Evolutionary conservation across 768 basidiomycete genomes (phyloP).

Genomic region (Lactarius hengduanensis): DNA sequence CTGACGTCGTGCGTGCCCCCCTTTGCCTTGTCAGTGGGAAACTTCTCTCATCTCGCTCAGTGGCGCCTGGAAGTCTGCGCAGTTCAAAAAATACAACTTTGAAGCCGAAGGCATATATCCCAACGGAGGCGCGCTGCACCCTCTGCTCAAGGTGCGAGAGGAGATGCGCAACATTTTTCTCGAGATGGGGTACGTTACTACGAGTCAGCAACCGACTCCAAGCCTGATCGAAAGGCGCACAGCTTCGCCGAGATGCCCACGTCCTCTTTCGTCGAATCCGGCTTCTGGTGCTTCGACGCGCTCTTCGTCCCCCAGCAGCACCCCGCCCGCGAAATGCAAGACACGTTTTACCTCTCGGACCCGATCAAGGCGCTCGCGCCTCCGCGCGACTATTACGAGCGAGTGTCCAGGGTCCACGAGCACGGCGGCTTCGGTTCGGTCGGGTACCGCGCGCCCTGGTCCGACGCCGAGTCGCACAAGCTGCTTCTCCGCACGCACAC

Average conservation of each 20-base stretch:
- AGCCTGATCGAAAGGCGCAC: background rate
- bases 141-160: constrained; percentile 94
- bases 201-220: constrained; percentile 30
- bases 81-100: constrained; percentile 98
- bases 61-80: constrained; percentile 89
- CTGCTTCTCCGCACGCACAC: constrained; percentile 96
- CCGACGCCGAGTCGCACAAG: constrained; percentile 85
- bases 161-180: constrained; percentile 97
- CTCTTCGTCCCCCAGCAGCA: constrained; percentile 99
- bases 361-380: constrained; percentile 75
- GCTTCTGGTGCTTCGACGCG: constrained; percentile 99
- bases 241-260: constrained; percentile 99
- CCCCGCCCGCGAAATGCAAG: constrained; percentile 95
- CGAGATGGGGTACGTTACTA: constrained; percentile 85
- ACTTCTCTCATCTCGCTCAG: constrained; percentile 41
- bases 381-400: constrained; percentile 78
- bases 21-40: background rate
- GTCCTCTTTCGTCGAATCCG: constrained; percentile 91
- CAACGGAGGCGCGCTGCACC: constrained; percentile 90
- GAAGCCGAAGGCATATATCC: constrained; percentile 92
- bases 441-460: constrained; percentile 98
- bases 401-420: constrained; percentile 81
- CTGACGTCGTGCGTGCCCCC: constrained; percentile 68
- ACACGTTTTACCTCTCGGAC: constrained; percentile 98
- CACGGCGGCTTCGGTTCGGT: constrained; percentile 87